Evolutionary conservation across 495 filamentous ascomycete genomes (phyloP).

Genomic region (Articulospora tetracladia): DNA sequence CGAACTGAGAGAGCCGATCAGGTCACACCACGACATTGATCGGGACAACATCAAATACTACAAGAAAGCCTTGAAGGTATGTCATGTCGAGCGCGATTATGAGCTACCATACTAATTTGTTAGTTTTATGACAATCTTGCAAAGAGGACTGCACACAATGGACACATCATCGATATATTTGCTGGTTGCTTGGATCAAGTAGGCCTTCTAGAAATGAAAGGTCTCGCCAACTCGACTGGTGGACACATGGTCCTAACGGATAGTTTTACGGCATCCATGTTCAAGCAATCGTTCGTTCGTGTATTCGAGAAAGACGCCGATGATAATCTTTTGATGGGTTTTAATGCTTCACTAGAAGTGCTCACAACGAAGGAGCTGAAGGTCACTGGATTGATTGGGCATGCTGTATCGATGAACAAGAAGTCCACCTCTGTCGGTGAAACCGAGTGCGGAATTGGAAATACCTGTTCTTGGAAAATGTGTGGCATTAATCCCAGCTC

Average conservation of each 20-base stretch:
- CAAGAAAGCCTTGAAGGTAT: constrained; percentile 96
- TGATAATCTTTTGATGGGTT: constrained; percentile 95
- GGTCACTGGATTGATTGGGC: constrained; percentile 96
- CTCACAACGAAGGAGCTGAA: constrained; percentile 98
- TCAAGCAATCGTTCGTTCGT: constrained; percentile 97
- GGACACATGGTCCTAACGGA: constrained; percentile 99
- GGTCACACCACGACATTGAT: constrained; percentile 99
- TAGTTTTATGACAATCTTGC: constrained; percentile 94
- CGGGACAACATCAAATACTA: constrained; percentile 99
- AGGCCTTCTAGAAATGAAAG: constrained; percentile 98
- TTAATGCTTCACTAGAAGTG: constrained; percentile 96
- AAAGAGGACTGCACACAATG: constrained; percentile 95
- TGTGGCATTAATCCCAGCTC: constrained; percentile 92
- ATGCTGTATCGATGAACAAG: constrained; percentile 95
- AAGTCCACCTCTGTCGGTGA: constrained; percentile 97
- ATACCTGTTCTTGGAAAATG: constrained; percentile 99
- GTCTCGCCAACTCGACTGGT: constrained; percentile 90
- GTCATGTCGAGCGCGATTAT: constrained; percentile 4
- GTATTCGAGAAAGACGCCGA: constrained; percentile 96
- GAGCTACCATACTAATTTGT: background rate
- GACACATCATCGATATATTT: constrained; percentile 96
- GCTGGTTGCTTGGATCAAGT: constrained; percentile 98
- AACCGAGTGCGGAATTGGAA: constrained; percentile 97
- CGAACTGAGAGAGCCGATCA: constrained; percentile 95
- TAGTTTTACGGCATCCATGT: constrained; percentile 98